Conservation (phyloP, 139 green algal genomes). For the Ettlia oleoabundans region DNA sequence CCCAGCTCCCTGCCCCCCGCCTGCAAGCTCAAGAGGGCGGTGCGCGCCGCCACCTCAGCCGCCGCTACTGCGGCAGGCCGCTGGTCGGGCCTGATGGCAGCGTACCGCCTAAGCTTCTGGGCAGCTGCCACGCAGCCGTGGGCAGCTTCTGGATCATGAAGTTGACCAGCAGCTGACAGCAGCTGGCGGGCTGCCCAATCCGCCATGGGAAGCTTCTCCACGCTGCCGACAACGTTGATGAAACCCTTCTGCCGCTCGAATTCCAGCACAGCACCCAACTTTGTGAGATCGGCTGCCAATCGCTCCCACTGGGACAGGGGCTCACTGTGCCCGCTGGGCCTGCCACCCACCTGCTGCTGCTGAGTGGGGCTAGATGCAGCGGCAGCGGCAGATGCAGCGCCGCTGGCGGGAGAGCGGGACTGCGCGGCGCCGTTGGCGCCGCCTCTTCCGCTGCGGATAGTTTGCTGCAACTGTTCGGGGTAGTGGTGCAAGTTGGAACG, state of each 20-base stretch:
- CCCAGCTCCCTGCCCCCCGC: neutral
- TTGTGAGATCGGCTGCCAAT: neutral
- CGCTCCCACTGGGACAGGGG: no score
- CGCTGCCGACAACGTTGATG: neutral
- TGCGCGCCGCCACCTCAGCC: neutral
- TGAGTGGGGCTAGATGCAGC: no score
- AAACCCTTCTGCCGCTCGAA: neutral
- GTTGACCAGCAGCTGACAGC: neutral
- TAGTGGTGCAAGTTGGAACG: conserved; percentile 3
- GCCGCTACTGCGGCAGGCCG: neutral
- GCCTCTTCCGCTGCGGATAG: neutral
- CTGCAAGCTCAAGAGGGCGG: neutral
- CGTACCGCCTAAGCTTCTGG: neutral
- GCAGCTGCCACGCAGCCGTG: conserved; percentile 1
- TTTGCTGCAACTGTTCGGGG: conserved; percentile 5
- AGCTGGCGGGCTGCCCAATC: neutral
- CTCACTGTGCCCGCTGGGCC: neutral
- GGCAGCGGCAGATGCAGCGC: neutral
- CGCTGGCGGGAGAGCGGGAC: neutral
- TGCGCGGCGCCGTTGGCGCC: neutral
- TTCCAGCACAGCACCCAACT: neutral
- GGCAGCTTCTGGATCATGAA: neutral
- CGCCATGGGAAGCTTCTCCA: neutral
- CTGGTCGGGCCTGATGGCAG: neutral
- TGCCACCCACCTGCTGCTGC: neutral